Conservation (phyloP, 1,284 basidiomycete species). For the Cutaneotrichosporon spelunceum region DNA sequence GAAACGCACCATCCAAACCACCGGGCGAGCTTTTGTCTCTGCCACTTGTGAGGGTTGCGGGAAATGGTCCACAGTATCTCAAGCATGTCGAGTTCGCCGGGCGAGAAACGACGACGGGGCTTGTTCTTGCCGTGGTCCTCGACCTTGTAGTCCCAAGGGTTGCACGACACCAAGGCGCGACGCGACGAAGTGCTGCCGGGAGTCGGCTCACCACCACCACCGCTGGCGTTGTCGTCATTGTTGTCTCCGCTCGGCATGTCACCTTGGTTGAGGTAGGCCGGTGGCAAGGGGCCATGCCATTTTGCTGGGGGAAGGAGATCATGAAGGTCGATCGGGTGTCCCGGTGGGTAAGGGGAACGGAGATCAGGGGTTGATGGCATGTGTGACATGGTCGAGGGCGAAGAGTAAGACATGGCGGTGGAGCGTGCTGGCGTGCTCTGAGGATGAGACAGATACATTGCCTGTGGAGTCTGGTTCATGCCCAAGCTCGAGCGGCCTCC, state of each 20-base stretch:
- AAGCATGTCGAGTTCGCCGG: constrained; percentile 28
- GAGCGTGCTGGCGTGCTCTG: constrained; percentile 20
- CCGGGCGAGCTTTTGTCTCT: constrained; percentile 28
- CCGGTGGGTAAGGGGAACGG: constrained; percentile 22
- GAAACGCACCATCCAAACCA: constrained; percentile 30
- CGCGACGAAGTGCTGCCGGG: constrained; percentile 16
- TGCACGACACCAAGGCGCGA: constrained; percentile 23
- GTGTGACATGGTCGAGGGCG: constrained; percentile 24
- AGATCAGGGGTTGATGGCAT: constrained; percentile 25
- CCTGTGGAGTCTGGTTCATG: constrained; percentile 14
- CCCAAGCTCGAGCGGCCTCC: not conserved
- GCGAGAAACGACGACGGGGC: constrained; percentile 26
- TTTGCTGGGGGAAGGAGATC: constrained; percentile 22
- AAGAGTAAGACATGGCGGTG: constrained; percentile 19
- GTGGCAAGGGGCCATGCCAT: constrained; percentile 25
- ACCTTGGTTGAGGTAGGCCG: constrained; percentile 24
- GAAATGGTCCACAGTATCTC: constrained; percentile 28
- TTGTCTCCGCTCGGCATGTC: constrained; percentile 19
- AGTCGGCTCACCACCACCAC: constrained; percentile 6
- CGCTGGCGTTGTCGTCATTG: constrained; percentile 14
- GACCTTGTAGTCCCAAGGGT: constrained; percentile 28
- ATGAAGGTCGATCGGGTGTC: constrained; percentile 22
- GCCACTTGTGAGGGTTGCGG: constrained; percentile 30
- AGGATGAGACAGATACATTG: constrained; percentile 11
- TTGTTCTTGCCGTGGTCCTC: constrained; percentile 29